Base-by-base conservation (phyloP, 2,329 filamentous ascomycete genomes). In the Colletotrichum sp. region DNA sequence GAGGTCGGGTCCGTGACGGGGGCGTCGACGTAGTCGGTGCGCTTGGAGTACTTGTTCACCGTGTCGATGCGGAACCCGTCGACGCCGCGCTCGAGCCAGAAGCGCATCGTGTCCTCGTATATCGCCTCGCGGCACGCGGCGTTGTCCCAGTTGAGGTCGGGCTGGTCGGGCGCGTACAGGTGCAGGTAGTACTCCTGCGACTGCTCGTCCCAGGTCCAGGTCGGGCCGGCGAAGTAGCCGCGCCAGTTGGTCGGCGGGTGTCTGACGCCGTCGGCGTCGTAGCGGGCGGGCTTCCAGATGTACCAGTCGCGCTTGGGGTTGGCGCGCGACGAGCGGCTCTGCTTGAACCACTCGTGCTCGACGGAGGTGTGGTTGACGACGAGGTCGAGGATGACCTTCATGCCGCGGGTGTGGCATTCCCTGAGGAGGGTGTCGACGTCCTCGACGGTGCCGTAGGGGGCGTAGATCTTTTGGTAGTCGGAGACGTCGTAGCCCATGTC, bases 61-160 rank as follows among this genome's bases (percentile, higher is more conserved):
- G 92, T 92, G 77, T 94, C 92, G 84, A 93, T 92, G 7, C 93
- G 88, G 83, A 93, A 94, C 0, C 92, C 92, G 66, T 92, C 89
- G 0, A 92, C 90, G 0, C 93, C 93, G 8, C 91, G 90, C 71
- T 95, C 88, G 1, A 96, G 88, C 94, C 94, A 96, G 82, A 95
- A 96, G 0, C 88, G 87, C 89, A 95, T 93, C 7, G 93, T 91
- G 8, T 86, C 81, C 8, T 92, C 87, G 80, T 95, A 93, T 2
- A 95, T 92, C 1, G 92, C 94, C 68, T 92, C 86, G 8, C 93
- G 90, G 9, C 93, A 92, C 3, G 90, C 89, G 0, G 88, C 87
- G 65, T 93, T 93, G 71, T 95, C 93, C 94, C 94, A 96, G 81
- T 96, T 96, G 22, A 96, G 86, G 78, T 96, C 94, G 0, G 94